A percentile compares a stretch with the other conserved stretches of the same genome.
phyloP scores from a whole-genome alignment of 2,329 filamentous ascomycete species.

The Colletotrichum sp. region DNA sequence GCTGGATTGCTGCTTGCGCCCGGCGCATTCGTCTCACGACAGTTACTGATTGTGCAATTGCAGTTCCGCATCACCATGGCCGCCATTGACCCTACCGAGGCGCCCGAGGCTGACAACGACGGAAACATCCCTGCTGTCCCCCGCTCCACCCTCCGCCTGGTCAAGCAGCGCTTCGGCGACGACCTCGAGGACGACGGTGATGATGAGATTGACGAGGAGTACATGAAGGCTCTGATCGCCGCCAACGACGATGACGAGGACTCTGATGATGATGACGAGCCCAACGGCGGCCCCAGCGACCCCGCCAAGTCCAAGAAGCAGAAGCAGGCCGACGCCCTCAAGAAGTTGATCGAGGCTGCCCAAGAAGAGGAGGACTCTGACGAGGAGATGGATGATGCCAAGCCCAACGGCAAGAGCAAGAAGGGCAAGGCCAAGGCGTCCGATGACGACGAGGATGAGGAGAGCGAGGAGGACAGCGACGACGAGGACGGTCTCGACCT shows the following conservation, averaged over 20 bases:
- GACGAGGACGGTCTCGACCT: constrained; percentile 70
- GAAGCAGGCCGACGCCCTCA: constrained; percentile 76
- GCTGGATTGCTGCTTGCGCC: not conserved
- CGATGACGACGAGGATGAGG: constrained; percentile 63
- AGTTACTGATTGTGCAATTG: constrained; percentile 31
- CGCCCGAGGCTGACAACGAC: constrained; percentile 68
- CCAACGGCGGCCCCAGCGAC: constrained; percentile 90
- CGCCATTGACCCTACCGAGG: constrained; percentile 88
- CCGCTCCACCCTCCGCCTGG: constrained; percentile 88
- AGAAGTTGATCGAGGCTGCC: constrained; percentile 77
- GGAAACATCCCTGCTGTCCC: constrained; percentile 66
- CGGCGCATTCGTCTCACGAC: not conserved
- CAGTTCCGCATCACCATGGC: constrained; percentile 99
- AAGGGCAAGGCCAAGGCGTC: constrained; percentile 76
- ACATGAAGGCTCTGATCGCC: constrained; percentile 60
- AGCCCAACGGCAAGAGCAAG: constrained; percentile 63
- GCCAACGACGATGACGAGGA: constrained; percentile 61
- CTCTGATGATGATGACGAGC: constrained; percentile 48
- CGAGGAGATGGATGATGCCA: constrained; percentile 78
- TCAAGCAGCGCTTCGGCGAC: constrained; percentile 73
- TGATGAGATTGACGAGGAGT: constrained; percentile 72
- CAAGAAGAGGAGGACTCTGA: constrained; percentile 61
- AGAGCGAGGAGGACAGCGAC: constrained; percentile 55
- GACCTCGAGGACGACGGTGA: constrained; percentile 61
- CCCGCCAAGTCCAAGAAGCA: constrained; percentile 89